Evolutionary conservation across 495 filamentous ascomycete genomes (phyloP).

Genomic region (Aspergillus cavernicola): DNA sequence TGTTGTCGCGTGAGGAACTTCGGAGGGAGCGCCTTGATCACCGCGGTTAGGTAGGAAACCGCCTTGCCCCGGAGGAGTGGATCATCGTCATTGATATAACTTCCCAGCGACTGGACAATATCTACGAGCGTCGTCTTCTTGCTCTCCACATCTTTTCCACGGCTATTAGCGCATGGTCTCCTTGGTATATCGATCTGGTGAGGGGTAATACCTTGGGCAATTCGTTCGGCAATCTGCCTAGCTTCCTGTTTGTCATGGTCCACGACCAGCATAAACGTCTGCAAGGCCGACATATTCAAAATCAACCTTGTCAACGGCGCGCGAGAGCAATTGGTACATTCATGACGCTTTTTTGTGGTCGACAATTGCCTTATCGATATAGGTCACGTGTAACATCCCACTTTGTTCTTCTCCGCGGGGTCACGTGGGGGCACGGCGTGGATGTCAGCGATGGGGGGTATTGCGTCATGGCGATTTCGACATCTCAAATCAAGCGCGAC

Average conservation of each 20-base stretch:
- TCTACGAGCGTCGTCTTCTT: constrained; percentile 62
- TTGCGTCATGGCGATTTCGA: constrained; percentile 13
- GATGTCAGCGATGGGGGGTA: not conserved
- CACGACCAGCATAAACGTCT: constrained; percentile 61
- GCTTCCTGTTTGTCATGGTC: constrained; percentile 62
- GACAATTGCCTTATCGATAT: constrained; percentile 28
- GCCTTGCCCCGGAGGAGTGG: constrained; percentile 59
- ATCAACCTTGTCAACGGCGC: constrained; percentile 10
- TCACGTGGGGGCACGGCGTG: constrained; percentile 5
- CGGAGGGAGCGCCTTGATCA: constrained; percentile 55
- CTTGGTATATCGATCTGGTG: constrained; percentile 5
- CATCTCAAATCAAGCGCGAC: not conserved
- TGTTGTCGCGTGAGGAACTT: constrained; percentile 65
- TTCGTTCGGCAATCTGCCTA: constrained; percentile 50
- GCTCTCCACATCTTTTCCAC: constrained; percentile 52
- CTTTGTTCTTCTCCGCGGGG: constrained; percentile 13
- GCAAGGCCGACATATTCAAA: constrained; percentile 56
- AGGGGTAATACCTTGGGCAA: constrained; percentile 49
- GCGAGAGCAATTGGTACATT: constrained; percentile 19
- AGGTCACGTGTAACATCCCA: constrained; percentile 17
- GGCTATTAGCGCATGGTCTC: constrained; percentile 11
- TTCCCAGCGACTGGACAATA: constrained; percentile 62
- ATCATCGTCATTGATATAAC: constrained; percentile 71
- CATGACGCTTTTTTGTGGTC: constrained; percentile 27
- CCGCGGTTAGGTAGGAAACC: constrained; percentile 63